Evolutionary conservation across 768 basidiomycete species (phyloP), one percentile per base, ranked within the genome.

Genomic region (Steccherinum ochraceum): DNA sequence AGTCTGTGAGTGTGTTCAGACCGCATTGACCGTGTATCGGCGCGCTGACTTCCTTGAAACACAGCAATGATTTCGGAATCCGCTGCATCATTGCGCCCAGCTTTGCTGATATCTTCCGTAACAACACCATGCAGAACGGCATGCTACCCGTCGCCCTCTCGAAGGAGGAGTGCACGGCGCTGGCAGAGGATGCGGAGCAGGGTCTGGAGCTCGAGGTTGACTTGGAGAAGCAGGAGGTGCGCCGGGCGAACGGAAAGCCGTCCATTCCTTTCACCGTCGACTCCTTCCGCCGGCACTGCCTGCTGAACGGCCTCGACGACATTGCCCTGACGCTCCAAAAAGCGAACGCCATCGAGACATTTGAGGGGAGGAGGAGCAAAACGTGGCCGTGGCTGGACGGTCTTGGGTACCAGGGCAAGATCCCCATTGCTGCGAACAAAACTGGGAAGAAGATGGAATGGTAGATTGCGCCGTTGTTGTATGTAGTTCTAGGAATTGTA

Each of bases 361-460:
- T 97, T 60, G 96, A 99, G 77, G 62, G 77, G 61, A 78, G 78
- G 60, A 70, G 96, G 57, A 86, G 82, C 23, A 72, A 80, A 61
- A 65, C 72, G 52, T 98, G 93, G 93, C 89, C 96, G 4, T 99
- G 96, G 96, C 70, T 97, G 65, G 91, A 99, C 63, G 96, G 95
- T 27, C 89, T 95, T 55, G 93, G 93, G 23, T 96, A 93, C 70
- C 76, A 84, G 63, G 86, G 84, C 43, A 79, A 84, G 65, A 89
- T 92, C 49, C 83, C 85, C 2, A 70, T 82, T 19, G 59, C 65
- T 5, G 60, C 53, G 18, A 75, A 71, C 62, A 62, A 64, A 44
- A 63, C 62, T 25, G n/a, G 21, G 7, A 67, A 66, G 62, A 81
- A 79, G 68, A 86, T 79, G 64, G 89, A 92, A 40, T 92, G 89